phyloP scores from a whole-genome alignment of 2,329 filamentous ascomycete genomes.

The Ophiosphaerella korrae region DNA sequence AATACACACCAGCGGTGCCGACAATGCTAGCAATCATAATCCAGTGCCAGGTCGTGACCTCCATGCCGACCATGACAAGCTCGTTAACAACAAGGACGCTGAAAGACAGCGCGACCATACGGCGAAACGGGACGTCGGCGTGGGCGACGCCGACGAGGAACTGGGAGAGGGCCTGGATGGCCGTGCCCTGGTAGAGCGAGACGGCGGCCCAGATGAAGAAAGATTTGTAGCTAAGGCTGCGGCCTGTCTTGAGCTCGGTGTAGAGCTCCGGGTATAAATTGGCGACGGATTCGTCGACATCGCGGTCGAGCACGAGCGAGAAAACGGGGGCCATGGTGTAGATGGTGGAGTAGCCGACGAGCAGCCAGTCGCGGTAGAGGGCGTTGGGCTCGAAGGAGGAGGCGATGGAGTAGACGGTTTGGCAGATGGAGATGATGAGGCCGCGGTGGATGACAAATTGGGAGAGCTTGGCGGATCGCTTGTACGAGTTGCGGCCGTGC shows the following conservation, averaged over 20 bases:
- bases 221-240: conserved; percentile 85
- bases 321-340: conserved; percentile 95
- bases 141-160: conserved; percentile 75
- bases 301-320: conserved; percentile 89
- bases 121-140: conserved; percentile 42
- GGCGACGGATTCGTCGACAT: conserved; percentile 91
- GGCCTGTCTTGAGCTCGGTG: conserved; percentile 90
- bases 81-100: conserved; percentile 93
- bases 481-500: conserved; percentile 98
- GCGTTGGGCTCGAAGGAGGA: conserved; percentile 91
- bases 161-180: conserved; percentile 94
- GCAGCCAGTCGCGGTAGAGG: conserved; percentile 90
- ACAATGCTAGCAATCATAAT: conserved; percentile 86
- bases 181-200: conserved; percentile 90
- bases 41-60: conserved; percentile 96
- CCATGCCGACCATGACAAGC: conserved; percentile 93
- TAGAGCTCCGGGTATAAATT: conserved; percentile 97
- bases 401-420: conserved; percentile 96
- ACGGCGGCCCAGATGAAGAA: conserved; percentile 98
- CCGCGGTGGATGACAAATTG: conserved; percentile 99
- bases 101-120: conserved; percentile 89
- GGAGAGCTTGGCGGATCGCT: conserved; percentile 89
- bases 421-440: conserved; percentile 91
- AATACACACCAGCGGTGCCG: conserved; percentile 80
- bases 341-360: conserved; percentile 94